Base-by-base conservation (phyloP, 2,329 filamentous ascomycete species). In the Penicillium sp. region DNA sequence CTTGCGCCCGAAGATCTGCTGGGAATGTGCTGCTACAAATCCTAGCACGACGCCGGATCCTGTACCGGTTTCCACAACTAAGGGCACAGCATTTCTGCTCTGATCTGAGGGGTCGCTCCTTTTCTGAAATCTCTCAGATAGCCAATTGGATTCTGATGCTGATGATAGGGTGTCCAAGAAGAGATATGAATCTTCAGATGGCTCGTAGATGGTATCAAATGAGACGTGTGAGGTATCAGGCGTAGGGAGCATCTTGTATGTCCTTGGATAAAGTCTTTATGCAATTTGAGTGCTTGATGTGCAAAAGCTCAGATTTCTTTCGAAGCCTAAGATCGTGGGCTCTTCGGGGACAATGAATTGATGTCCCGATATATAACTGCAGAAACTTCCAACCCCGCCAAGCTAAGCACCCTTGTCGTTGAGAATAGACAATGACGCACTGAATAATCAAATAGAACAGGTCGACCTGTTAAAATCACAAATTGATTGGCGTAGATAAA, bases 1-100 rank as follows among this genome's bases (percentile, higher is more conserved):
- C 11, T 75, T 68, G n/a, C 85, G 84, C 41, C 89, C 89, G 67
- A 99, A 89, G 54, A 97, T 86, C 11, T 76, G 72, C 12, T 76
- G 59, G 1, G 91, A 85, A 69, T 97, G 87, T 14, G 90, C 90
- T 56, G 89, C 85, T 48, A 90, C 78, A 74, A 99, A 99, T 53
- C 88, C 90, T 40, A 97, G 81, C n/a, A 99, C 89, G 11, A 99
- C 89, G 56, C 94, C 94, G 0, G 93, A 97, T 52, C 94, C 94
- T 0, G 90, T 88, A 53, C 94, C 94, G 59, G 97, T 80, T 77
- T 99, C 94, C 59, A 96, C 79, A 27, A 96, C 80, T 1, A 96
- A 74, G 0, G 88, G 85, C 1, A 62, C 29, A 64, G 58, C 20
- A 61, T 51, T 35, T 59, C 35, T 52, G 47, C 51, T 43, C 6